These are phyloP conservation scores for Pezicula carpinea DNA, from an alignment of 2,329 filamentous ascomycete genomes.

Conservation along the genomic window DNA sequence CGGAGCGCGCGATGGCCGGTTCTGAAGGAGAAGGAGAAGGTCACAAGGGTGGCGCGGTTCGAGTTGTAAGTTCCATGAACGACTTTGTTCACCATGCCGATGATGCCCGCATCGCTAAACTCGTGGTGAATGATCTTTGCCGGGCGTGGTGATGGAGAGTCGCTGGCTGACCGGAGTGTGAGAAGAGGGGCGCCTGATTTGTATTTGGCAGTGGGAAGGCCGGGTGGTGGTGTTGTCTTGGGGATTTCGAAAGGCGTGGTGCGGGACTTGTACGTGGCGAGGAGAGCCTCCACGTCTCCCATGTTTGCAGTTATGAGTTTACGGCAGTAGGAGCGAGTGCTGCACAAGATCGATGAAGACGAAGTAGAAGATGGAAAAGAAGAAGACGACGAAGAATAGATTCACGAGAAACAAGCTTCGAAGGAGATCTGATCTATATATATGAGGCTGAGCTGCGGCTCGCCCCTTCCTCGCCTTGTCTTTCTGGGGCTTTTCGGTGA, in stretches of 20 bases:
- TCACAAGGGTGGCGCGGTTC: conserved; percentile 6
- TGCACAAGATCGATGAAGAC: too few relatives aligned
- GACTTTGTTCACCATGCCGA: conserved; percentile 12
- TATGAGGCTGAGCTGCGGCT: too few relatives aligned
- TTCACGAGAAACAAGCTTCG: too few relatives aligned
- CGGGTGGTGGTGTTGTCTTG: neutral
- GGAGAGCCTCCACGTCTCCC: conserved; percentile 2
- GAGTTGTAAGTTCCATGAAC: conserved; percentile 12
- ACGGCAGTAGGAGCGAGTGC: too few relatives aligned
- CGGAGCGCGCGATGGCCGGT: conserved; percentile 12
- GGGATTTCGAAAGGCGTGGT: conserved; percentile 8
- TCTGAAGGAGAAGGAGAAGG: conserved; percentile 25
- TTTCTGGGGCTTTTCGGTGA: too few relatives aligned
- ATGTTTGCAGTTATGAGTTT: too few relatives aligned
- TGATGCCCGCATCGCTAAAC: conserved; percentile 11
- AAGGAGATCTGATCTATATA: too few relatives aligned
- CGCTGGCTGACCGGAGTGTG: conserved; percentile 1
- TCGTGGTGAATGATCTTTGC: neutral
- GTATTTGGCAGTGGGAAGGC: neutral
- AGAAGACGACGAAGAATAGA: too few relatives aligned
- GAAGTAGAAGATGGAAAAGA: too few relatives aligned
- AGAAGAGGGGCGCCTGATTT: neutral
- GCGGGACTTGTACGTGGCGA: conserved; percentile 4
- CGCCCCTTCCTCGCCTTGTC: too few relatives aligned
- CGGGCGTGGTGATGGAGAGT: neutral